Percentiles rank a stretch among this genome's conserved stretches.
These are phyloP conservation scores for Telfairia occidentalis DNA, from an alignment of 331 rosid species.

Conservation along the genomic window DNA sequence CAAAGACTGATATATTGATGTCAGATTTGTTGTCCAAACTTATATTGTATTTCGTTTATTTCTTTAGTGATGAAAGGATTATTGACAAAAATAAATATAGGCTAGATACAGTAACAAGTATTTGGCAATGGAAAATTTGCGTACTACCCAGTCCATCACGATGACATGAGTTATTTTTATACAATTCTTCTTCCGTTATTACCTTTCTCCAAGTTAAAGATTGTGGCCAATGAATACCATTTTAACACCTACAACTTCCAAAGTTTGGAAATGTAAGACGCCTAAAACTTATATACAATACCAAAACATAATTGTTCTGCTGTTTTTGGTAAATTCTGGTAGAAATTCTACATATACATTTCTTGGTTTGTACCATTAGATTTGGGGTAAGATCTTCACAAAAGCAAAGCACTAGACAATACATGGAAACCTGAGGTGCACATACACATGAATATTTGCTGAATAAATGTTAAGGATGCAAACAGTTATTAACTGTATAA, in stretches of 20 bases:
- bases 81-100: neutral
- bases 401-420: neutral
- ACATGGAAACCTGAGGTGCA: neutral
- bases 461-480: neutral
- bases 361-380: no score
- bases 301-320: neutral
- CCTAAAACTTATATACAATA: neutral
- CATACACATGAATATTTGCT: neutral
- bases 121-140: neutral
- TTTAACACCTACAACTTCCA: neutral
- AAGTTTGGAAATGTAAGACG: neutral
- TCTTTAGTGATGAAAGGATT: neutral
- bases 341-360: neutral
- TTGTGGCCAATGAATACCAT: neutral
- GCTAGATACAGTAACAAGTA: neutral
- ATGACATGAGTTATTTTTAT: neutral
- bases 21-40: neutral
- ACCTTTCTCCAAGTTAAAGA: neutral
- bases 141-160: no score
- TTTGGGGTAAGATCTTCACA: neutral
- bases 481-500: neutral
- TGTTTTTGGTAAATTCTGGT: neutral
- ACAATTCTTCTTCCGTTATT: neutral
- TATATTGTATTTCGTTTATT: neutral
- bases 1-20: neutral